A percentile compares a stretch with the other conserved stretches of the same genome.
These are phyloP conservation scores for Rhizomucor pusillus DNA, from an alignment of 371 early-diverging fungal genomes.

Conservation along the genomic window DNA sequence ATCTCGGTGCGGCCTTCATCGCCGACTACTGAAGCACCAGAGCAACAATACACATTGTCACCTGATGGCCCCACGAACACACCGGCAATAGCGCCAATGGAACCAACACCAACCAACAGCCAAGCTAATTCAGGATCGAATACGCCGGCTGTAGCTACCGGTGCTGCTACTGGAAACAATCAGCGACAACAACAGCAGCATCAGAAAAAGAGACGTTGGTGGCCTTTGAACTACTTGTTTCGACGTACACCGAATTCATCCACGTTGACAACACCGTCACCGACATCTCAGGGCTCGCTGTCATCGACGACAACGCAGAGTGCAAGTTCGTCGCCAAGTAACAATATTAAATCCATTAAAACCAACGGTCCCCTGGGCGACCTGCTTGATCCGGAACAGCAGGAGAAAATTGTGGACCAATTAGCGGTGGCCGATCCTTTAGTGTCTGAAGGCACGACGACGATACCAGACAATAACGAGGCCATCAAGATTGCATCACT, in stretches of 20 bases:
- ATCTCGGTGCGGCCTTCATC: too few species aligned
- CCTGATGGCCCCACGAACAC: too few species aligned
- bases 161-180: neutral
- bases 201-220: neutral
- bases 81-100: too few species aligned
- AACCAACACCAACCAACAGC: too few species aligned
- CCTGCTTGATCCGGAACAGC: constrained; percentile 12
- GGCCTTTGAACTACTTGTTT: neutral
- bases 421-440: neutral
- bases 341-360: neutral
- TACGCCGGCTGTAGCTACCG: neutral
- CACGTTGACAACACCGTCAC: neutral
- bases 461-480: neutral
- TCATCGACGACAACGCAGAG: neutral
- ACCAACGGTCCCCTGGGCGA: constrained; percentile 12
- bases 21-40: too few species aligned
- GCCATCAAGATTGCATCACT: constrained; percentile 14
- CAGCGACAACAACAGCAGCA: neutral
- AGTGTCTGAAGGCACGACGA: neutral
- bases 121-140: neutral
- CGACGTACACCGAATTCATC: neutral
- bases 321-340: neutral
- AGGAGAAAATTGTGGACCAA: constrained; percentile 1
- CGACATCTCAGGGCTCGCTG: neutral
- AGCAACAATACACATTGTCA: too few species aligned